Base-by-base conservation (phyloP, 495 filamentous ascomycete species). In the Aspergillus cristatus region DNA sequence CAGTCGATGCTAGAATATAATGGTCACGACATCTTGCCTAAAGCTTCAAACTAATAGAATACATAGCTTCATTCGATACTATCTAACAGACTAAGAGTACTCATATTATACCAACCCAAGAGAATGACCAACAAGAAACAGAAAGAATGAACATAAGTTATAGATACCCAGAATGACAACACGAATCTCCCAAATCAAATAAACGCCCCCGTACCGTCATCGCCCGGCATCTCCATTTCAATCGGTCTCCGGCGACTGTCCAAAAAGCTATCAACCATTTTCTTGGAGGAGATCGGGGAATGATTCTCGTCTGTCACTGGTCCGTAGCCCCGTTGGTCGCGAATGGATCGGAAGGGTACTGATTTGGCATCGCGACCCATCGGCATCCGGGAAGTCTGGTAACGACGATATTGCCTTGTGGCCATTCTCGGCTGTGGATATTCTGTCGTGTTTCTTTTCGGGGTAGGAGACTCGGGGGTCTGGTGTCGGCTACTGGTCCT, bases 231-330 rank as follows among this genome's bases (percentile, higher is more conserved):
- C 2, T 47, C 53, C 16, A 38, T 26, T 10, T 50, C 62, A 39
- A 65, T 66, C 25, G 63, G 65, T 32, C 42, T 67, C 1, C 72
- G 65, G 18, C 74, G 63, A 40, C 68, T 75, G 32, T 66, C 68
- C 48, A 81, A 50, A 46, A 79, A 79, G 41, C 71, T 41, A 36
- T 81, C 74, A 15, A 79, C 75, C 71, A 81, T 78, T 38, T 53
- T 63, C 46, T 73, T 70, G 48, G 69, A 73, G 17, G 71, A 71
- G 12, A 74, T 55, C 0, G 57, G 50, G 1, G 55, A 47, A 24
- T 50, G 50, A 32, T 62, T 66, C 18, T 67, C 62, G 31, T 63
- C 63, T 38, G 45, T 63, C 30, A 33, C 37, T 33, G 34, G 45
- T 50, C 47, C 32, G 32, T 29, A 42, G 32, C 61, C 45, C 17